Evolutionary conservation across 768 basidiomycete species (phyloP).

Genomic region (Rhizopogon roseolus): DNA sequence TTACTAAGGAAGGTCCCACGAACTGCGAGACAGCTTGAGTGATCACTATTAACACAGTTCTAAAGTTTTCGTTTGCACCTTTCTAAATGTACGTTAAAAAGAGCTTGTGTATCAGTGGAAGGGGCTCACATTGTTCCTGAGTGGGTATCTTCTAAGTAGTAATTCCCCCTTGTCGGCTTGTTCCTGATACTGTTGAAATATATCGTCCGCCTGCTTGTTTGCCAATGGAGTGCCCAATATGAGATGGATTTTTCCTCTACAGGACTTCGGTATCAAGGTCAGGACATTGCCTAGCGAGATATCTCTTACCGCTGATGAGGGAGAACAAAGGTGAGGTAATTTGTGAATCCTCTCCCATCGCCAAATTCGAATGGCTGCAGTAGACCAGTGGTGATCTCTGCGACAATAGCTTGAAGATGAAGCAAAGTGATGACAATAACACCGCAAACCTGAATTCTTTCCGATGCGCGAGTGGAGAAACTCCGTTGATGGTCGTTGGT

Average conservation of each 20-base stretch:
- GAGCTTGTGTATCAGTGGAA: not conserved
- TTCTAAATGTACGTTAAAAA: constrained; percentile 39
- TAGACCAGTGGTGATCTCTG: constrained; percentile 16
- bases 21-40: constrained; percentile 33
- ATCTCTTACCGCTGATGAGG: constrained; percentile 39
- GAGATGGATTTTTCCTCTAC: constrained; percentile 62
- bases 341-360: constrained; percentile 15
- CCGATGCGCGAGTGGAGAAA: constrained; percentile 24
- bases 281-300: not conserved
- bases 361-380: constrained; percentile 17
- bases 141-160: constrained; percentile 66
- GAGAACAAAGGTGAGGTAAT: constrained; percentile 45
- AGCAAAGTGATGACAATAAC: not conserved
- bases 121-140: constrained; percentile 49
- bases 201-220: constrained; percentile 43
- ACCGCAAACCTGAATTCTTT: constrained; percentile 22
- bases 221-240: constrained; percentile 33
- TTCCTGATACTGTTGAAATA: constrained; percentile 63
- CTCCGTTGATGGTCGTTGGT: constrained; percentile 18
- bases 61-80: constrained; percentile 34
- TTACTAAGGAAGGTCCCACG: constrained; percentile 69
- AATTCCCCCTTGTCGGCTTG: constrained; percentile 54
- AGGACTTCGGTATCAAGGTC: not conserved
- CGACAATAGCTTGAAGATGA: not conserved
- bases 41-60: not conserved